Base-by-base conservation (phyloP, 129 eudicot species). In the Saposhnikovia divaricata region DNA sequence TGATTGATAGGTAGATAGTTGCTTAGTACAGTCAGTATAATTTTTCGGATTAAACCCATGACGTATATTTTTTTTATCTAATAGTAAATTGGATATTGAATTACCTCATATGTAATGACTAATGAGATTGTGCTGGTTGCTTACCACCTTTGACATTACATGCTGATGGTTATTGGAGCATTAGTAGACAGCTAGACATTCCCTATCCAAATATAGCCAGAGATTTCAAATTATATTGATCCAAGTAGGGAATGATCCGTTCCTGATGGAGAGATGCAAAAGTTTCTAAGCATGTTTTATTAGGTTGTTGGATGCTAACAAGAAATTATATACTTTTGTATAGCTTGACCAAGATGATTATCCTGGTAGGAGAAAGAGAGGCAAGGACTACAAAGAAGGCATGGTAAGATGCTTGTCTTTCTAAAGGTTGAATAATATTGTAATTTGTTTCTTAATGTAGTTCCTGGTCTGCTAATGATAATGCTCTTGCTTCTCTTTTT, bases 291-390 rank as follows among this genome's bases (percentile, higher is more conserved):
- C 50, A 72, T 42, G 16, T 72, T 39, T 43, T 15, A 39, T 42
- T 72, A 46, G 31, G 14, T 42, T 42, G 55, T 46, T 45, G 39
- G n/a, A 45, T 75, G 59, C 61, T 75, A 25, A 75, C 16, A 7
- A 27, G 23, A 7, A 46, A 31, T 75, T 45, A 46, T 75, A 14
- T 81, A 23, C 77, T 77, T 61, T 28, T 72, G 37, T 87, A 27
- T 90, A 96, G 99, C 72, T 89, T 83, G 99, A 96, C 86, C 98
- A 96, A 88, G 99, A 96, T 86, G 90, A 90, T 85, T 87, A 86
- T 82, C 99, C 99, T 31, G 99, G 99, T 73, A 88, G 99, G 88
- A 86, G 99, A 83, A 96, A 96, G 83, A 82, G 99, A 82, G 99
- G 99, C 80, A 92, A 96, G 84, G 99, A 96, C 78, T 96, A 92